Percentiles rank a stretch among this genome's conserved stretches.
Evolutionary conservation across 2,329 filamentous ascomycete species (phyloP).

Genomic region (Ophiostoma ips): DNA sequence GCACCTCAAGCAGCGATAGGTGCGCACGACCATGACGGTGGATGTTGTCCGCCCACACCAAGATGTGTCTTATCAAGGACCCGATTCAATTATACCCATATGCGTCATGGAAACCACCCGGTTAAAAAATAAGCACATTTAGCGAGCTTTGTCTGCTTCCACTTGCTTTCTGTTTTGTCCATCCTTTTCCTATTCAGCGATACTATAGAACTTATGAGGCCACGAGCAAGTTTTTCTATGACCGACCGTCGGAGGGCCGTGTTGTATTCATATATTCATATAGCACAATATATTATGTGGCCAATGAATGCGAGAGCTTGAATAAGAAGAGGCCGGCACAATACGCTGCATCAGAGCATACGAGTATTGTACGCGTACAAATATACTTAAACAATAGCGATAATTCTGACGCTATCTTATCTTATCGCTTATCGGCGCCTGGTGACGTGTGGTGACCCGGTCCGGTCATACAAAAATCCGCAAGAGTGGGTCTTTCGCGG

Average conservation of each 20-base stretch:
- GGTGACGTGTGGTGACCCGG: constrained; percentile 5
- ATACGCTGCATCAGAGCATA: no score
- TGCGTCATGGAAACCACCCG: neutral
- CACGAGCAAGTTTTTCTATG: no score
- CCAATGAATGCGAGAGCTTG: no score
- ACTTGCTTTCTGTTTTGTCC: no score
- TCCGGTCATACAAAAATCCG: constrained; percentile 8
- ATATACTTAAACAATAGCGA: no score
- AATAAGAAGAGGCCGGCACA: no score
- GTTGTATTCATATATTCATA: no score
- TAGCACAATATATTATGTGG: no score
- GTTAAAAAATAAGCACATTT: neutral
- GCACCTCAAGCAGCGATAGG: constrained; percentile 20
- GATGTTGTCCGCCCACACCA: neutral
- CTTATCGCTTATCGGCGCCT: constrained; percentile 3
- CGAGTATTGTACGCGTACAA: no score
- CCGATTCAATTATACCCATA: neutral
- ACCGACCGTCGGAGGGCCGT: no score
- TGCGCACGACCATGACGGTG: neutral
- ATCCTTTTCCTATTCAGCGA: no score
- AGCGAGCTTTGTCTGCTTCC: neutral
- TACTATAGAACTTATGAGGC: no score
- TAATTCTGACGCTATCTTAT: constrained; percentile 6
- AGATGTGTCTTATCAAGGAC: neutral
- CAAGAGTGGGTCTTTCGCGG: neutral